Evolutionary conservation across 305 asterid species (phyloP).

Genomic region (Withania somnifera): DNA sequence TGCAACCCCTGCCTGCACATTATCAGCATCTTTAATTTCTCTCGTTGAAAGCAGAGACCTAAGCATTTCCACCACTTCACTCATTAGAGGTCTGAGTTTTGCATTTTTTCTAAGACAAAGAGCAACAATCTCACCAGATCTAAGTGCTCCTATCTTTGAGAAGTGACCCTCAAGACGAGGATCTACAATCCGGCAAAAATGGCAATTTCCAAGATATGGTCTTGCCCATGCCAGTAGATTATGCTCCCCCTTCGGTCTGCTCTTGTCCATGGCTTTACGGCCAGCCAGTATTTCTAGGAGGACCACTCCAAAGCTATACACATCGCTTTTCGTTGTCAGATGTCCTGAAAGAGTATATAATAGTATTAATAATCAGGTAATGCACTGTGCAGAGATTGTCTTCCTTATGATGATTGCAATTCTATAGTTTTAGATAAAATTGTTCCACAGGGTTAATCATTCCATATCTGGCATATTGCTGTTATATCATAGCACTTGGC

Average conservation of each 20-base stretch:
- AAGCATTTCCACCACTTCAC: conserved; percentile 59
- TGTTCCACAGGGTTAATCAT: background rate
- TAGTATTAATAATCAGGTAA: background rate
- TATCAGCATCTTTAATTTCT: conserved; percentile 38
- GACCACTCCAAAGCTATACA: conserved; percentile 76
- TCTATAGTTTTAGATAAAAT: background rate
- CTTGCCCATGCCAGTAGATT: conserved; percentile 63
- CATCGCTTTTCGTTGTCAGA: conserved; percentile 74
- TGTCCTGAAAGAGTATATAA: conserved; percentile 35
- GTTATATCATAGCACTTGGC: background rate
- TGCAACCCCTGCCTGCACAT: conserved; percentile 14
- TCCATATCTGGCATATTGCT: background rate
- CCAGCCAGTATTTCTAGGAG: conserved; percentile 59
- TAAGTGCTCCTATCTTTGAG: conserved; percentile 58
- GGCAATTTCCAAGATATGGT: conserved; percentile 48
- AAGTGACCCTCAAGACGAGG: conserved; percentile 71
- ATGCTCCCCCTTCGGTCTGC: conserved; percentile 48
- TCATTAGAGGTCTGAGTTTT: conserved; percentile 69
- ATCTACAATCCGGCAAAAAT: conserved; percentile 48
- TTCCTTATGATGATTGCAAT: background rate
- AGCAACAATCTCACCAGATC: conserved; percentile 53
- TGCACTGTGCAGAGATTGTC: no score
- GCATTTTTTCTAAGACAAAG: conserved; percentile 66
- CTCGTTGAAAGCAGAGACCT: conserved; percentile 49
- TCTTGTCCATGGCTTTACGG: conserved; percentile 66